Conservation (phyloP, 139 green algal species). For the Picochlorum sp. region DNA sequence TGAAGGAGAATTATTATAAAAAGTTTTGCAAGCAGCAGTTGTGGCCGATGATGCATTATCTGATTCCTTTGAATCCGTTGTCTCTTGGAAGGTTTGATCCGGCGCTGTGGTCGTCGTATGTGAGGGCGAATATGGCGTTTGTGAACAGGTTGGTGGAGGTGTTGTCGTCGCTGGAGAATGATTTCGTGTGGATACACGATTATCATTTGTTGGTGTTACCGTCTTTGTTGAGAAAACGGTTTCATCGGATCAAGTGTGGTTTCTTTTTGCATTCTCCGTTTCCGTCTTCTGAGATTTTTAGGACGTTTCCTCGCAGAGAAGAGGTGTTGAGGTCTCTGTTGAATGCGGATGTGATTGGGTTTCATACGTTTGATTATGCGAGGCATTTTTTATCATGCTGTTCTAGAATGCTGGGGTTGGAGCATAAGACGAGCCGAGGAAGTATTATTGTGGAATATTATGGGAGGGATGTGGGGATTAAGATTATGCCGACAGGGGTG, state of each 20-base stretch:
- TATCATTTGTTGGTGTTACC: constrained; percentile 98
- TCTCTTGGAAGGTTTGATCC: constrained; percentile 71
- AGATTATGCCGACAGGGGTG: constrained; percentile 96
- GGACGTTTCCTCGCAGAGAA: constrained; percentile 72
- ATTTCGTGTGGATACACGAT: constrained; percentile 99
- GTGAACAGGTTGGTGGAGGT: constrained; percentile 77
- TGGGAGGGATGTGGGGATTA: constrained; percentile 85
- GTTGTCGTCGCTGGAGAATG: constrained; percentile 49
- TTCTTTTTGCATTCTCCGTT: constrained; percentile 97
- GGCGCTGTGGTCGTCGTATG: constrained; percentile 89
- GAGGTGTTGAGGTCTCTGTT: constrained; percentile 79
- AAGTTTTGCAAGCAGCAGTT: constrained; percentile 98
- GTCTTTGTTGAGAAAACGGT: constrained; percentile 77
- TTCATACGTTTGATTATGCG: constrained; percentile 94
- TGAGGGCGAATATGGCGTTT: constrained; percentile 93
- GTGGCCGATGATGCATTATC: constrained; percentile 98
- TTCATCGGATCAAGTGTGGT: constrained; percentile 62
- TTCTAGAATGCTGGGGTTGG: constrained; percentile 91
- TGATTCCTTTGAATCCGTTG: constrained; percentile 75
- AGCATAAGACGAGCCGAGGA: constrained; percentile 79
- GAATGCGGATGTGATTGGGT: constrained; percentile 83
- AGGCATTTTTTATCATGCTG: constrained; percentile 88
- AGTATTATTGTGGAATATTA: constrained; percentile 95
- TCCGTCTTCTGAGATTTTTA: constrained; percentile 78
- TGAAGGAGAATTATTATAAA: constrained; percentile 89